Base-by-base conservation (phyloP, 176 grass and related monocot species). In the Avena atlantica region DNA sequence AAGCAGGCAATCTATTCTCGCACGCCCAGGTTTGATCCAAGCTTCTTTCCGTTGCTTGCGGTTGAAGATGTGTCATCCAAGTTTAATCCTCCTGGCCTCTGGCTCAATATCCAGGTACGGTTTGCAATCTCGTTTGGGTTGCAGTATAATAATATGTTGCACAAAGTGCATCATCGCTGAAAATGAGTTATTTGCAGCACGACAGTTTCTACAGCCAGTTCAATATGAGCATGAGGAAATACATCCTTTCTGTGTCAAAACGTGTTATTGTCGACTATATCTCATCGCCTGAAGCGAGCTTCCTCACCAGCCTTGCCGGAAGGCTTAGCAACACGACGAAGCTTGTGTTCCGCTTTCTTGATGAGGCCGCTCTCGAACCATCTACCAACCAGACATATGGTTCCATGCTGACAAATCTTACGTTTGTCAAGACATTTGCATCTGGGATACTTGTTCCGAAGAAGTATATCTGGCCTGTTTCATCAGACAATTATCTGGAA, bases 371-470 rank as follows among this genome's bases (percentile, higher is more conserved):
- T 31, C 27, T 58, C 2, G 97, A 96, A 79, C 90, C 94, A 63
- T 94, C 94, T 27, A 94, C 86, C 12, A 94, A 96, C 9, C 19
- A 45, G 70, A 93, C 94, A 27, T 99, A 96, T 85, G 88, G 72
- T 36, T 93, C 90, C 70, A 87, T 99, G 77, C 57, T 96, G 83
- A 88, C 81, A 49, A 99, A 99, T 63, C 89, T 99, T 89, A 96
- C 97, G 73, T 91, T 89, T 68, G 87, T 99, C 83, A 99, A 96
- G 78, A 93, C 92, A 44, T 91, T 98, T 73, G 92, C 97, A 55
- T 92, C 93, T 51, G 97, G 97, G 74, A 96, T 98, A 89, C 88
- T 98, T 87, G 94, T 98, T 40, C 97, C 97, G 0, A 98, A 98
- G 75, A 71, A 83, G 1, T 98, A 94, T 76, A 92, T 98, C 76